Conservation (phyloP, 1,284 basidiomycete species). For the Puccinia horiana region DNA sequence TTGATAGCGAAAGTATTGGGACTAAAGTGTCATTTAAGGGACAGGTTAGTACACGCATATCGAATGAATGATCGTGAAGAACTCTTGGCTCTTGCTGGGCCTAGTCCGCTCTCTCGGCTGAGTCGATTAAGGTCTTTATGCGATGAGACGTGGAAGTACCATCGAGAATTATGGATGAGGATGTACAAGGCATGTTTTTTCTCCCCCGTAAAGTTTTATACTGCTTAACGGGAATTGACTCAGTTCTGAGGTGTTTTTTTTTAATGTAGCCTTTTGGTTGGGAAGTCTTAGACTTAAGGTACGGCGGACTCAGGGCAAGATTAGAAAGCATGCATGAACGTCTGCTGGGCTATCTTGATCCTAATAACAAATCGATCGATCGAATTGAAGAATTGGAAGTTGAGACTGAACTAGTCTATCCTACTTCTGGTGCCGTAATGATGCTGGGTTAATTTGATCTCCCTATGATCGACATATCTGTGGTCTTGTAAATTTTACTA, state of each 20-base stretch:
- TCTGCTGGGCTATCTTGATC: slow-evolving; percentile 19
- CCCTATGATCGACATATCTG: not conserved
- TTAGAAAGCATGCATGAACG: slow-evolving; percentile 58
- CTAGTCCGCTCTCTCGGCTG: slow-evolving; percentile 50
- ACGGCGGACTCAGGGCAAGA: slow-evolving; percentile 57
- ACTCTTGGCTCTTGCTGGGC: slow-evolving; percentile 53
- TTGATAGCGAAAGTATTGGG: slow-evolving; percentile 54
- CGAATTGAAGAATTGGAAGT: slow-evolving; percentile 41
- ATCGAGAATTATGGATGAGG: slow-evolving; percentile 57
- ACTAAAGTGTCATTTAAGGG: slow-evolving; percentile 55
- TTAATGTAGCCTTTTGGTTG: slow-evolving; percentile 57
- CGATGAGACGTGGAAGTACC: slow-evolving; percentile 55
- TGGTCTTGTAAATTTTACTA: not conserved
- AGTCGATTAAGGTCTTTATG: slow-evolving; percentile 52
- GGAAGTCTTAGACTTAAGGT: slow-evolving; percentile 59
- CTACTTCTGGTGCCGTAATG: slow-evolving; percentile 40
- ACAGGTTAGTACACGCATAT: slow-evolving; percentile 54
- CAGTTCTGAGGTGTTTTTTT: not conserved
- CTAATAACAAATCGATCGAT: not conserved
- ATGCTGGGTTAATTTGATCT: slow-evolving; percentile 29
- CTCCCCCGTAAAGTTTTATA: not conserved
- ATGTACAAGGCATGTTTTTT: slow-evolving; percentile 52
- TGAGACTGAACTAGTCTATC: slow-evolving; percentile 43
- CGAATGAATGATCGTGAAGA: slow-evolving; percentile 50
- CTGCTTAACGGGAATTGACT: not conserved